Evolutionary conservation across 2,329 filamentous ascomycete genomes (phyloP).

Genomic region (Pyrenochaeta sp.): DNA sequence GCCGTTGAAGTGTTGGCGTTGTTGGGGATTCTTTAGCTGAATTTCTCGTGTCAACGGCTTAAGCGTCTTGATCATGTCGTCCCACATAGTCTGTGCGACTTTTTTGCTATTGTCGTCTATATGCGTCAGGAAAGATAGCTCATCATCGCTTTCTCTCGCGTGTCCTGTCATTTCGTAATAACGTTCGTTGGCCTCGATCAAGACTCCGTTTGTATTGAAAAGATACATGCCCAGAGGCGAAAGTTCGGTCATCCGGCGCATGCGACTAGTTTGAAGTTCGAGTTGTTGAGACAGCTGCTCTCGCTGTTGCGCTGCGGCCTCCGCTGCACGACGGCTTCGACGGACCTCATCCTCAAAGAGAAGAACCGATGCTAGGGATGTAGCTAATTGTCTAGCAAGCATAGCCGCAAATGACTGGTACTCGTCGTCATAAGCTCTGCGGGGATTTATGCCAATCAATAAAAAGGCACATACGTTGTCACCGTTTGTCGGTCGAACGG

Average conservation of each 20-base stretch:
- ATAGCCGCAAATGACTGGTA: conserved; percentile 41
- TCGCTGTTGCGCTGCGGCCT: conserved; percentile 37
- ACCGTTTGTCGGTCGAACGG: conserved; percentile 40
- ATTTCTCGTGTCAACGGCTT: conserved; percentile 54
- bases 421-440: conserved; percentile 44
- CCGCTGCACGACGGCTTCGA: conserved; percentile 33
- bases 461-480: conserved; percentile 44
- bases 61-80: conserved; percentile 44
- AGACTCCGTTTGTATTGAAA: conserved; percentile 50
- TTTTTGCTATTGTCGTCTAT: conserved; percentile 48
- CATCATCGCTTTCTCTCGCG: conserved; percentile 45
- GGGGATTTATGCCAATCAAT: conserved; percentile 43
- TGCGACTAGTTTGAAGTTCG: conserved; percentile 41
- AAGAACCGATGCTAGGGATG: conserved; percentile 44
- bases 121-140: conserved; percentile 55
- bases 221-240: conserved; percentile 46
- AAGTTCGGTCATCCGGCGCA: conserved; percentile 46
- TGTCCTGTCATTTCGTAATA: conserved; percentile 60
- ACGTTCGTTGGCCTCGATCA: conserved; percentile 55
- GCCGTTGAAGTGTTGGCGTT: conserved; percentile 46
- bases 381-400: conserved; percentile 44
- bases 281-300: conserved; percentile 39
- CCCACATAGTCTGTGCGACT: conserved; percentile 51
- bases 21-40: conserved; percentile 50
- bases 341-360: conserved; percentile 45